Base-by-base conservation (phyloP, 495 filamentous ascomycete genomes). In the Tuber borchii region DNA sequence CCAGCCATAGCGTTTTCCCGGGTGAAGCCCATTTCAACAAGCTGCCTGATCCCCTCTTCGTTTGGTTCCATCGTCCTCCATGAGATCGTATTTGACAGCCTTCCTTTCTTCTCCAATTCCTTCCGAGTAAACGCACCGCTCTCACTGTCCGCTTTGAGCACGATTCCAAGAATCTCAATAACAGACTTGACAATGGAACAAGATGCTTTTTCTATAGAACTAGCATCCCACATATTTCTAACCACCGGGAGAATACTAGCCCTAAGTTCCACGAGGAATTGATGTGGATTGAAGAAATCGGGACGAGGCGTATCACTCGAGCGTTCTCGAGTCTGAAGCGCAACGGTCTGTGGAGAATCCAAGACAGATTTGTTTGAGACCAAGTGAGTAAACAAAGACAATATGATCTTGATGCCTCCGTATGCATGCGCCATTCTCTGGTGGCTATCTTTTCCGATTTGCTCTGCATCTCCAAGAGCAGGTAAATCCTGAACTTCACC, bases 191-290 rank as follows among this genome's bases (percentile, higher is more conserved):
- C 88, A 46, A 94, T 90, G 22, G 88, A 85, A 42, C 89, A 90
- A 34, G 92, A 88, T 2, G 91, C 91, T 45, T 82, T 82, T 75
- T 95, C 93, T 31, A 92, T 87, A n/a, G 92, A 84, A 40, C 89
- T 88, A 10, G 93, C 94, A 74, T 90, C 87, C 96, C 96, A 99
- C 73, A 97, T 88, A 39, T 89, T 87, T 72, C 87, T 89, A 70
- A 93, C 87, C 73, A 92, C 90, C 2, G 93, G 93, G n/a, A 97
- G 83, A 69, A 97, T 89, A 43, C 90, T 88, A 86, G 93, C 89
- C 69, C 94, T 90, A 68, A 98, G 85, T 82, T 98, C 95, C 45
- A 99, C 91, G 17, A 97, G 82, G 74, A 98, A 92, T 81, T 98
- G 95, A 10, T 87, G 86, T 10, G 90, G 85, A 22, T 90, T 87